Conservation (phyloP, 306 rosid species). For the Cucurbita ficifolia region DNA sequence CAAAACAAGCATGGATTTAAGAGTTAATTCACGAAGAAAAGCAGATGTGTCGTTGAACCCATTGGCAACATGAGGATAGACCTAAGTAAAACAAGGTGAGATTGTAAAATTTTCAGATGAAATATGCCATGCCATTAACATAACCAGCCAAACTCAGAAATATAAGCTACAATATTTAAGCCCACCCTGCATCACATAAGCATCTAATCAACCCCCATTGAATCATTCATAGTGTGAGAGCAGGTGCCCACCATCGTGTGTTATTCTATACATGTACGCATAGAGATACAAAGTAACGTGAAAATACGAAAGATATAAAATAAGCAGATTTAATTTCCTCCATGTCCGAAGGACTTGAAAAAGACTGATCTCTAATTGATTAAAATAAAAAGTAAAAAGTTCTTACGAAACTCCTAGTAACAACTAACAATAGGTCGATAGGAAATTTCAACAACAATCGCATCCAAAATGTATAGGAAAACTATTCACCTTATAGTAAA, state of each 20-base stretch:
- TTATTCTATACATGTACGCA: not conserved
- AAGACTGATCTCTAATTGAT: not conserved
- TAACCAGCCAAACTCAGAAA: not conserved
- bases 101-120: not conserved
- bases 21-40: slow-evolving; percentile 89
- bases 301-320: not conserved
- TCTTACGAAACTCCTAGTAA: not conserved
- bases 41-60: slow-evolving; percentile 96
- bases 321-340: not conserved
- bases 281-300: not conserved
- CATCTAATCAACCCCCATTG: not conserved
- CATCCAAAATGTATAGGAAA: not conserved
- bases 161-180: not conserved
- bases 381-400: not conserved
- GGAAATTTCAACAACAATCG: not conserved
- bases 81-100: slow-evolving; percentile 32
- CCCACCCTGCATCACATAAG: not conserved
- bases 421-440: not conserved
- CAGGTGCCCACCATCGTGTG: not conserved
- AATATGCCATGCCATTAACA: not conserved
- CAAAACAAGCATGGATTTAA: slow-evolving; percentile 84
- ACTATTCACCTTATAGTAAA: not conserved
- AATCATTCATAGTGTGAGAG: not conserved
- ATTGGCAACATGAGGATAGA: slow-evolving; percentile 85
- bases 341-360: not conserved